A percentile compares a stretch with the other conserved stretches of the same genome.
These are phyloP conservation scores for Monilinia aucupariae DNA, from an alignment of 2,329 filamentous ascomycete genomes.

Conservation along the genomic window DNA sequence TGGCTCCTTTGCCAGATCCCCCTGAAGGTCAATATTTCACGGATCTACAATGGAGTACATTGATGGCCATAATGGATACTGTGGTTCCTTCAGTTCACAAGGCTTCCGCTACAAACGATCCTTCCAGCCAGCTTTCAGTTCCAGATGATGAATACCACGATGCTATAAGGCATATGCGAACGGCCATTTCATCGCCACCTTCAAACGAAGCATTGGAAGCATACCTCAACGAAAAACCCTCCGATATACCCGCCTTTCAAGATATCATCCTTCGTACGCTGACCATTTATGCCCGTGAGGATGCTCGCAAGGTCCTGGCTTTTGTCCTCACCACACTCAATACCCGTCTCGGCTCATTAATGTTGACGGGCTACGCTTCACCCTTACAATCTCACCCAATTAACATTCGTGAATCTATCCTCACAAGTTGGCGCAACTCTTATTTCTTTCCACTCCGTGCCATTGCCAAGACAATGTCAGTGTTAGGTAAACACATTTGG, in stretches of 20 bases:
- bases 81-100: slow-evolving; percentile 54
- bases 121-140: slow-evolving; percentile 40
- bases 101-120: slow-evolving; percentile 24
- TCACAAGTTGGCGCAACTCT: slow-evolving; percentile 57
- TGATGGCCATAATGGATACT: slow-evolving; percentile 52
- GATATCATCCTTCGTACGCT: slow-evolving; percentile 44
- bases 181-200: slow-evolving; percentile 38
- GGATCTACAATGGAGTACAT: slow-evolving; percentile 48
- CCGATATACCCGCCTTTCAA: slow-evolving; percentile 49
- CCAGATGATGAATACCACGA: slow-evolving; percentile 46
- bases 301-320: slow-evolving; percentile 29
- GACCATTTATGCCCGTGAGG: slow-evolving; percentile 28
- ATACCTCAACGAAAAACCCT: slow-evolving; percentile 49
- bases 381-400: slow-evolving; percentile 58
- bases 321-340: slow-evolving; percentile 40
- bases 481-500: slow-evolving; percentile 43
- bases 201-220: slow-evolving; percentile 43
- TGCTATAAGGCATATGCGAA: slow-evolving; percentile 39
- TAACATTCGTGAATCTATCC: slow-evolving; percentile 53
- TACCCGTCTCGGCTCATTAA: slow-evolving; percentile 55
- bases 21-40: slow-evolving; percentile 39
- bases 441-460: slow-evolving; percentile 50
- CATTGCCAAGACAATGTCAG: slow-evolving; percentile 51
- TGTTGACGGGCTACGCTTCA: slow-evolving; percentile 62
- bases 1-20: slow-evolving; percentile 28